These are phyloP conservation scores for Mortierella alpina DNA, from an alignment of 192 early-diverging fungal genomes.

Conservation along the genomic window DNA sequence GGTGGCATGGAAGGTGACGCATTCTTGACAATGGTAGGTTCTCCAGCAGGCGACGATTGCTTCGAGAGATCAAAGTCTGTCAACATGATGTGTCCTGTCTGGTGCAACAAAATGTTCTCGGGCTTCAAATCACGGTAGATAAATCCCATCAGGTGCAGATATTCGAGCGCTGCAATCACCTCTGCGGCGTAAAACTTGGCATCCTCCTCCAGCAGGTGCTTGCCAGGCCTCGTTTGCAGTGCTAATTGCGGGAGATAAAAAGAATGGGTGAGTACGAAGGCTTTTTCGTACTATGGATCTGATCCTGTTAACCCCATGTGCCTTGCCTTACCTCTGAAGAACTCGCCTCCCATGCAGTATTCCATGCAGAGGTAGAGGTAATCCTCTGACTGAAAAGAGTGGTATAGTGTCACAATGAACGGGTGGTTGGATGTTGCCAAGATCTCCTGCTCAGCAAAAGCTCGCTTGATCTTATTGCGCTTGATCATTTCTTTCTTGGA, in stretches of 20 bases:
- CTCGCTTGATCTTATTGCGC: constrained; percentile 97
- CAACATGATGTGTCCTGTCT: constrained; percentile 98
- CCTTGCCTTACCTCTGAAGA: constrained; percentile 73
- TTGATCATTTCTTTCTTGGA: constrained; percentile 98
- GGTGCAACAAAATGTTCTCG: constrained; percentile 95
- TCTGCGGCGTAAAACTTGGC: constrained; percentile 98
- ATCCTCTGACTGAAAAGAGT: constrained; percentile 88
- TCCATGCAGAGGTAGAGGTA: constrained; percentile 91
- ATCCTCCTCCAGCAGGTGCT: constrained; percentile 88
- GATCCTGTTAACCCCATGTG: constrained; percentile 5
- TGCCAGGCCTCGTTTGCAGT: constrained; percentile 88
- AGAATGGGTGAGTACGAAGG: not conserved
- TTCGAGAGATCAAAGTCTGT: constrained; percentile 98
- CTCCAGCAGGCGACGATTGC: constrained; percentile 86
- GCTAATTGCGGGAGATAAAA: constrained; percentile 50
- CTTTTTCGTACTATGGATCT: constrained; percentile 12
- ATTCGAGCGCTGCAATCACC: constrained; percentile 94
- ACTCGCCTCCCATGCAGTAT: constrained; percentile 91
- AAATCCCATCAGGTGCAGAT: constrained; percentile 95
- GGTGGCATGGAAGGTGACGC: constrained; percentile 67
- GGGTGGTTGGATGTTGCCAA: constrained; percentile 87
- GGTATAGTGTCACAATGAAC: constrained; percentile 90
- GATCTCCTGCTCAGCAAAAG: constrained; percentile 92
- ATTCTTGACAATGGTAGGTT: constrained; percentile 73
- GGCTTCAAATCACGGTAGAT: constrained; percentile 99